Evolutionary conservation across 495 filamentous ascomycete species (phyloP).

Genomic region (Neurospora sp.): DNA sequence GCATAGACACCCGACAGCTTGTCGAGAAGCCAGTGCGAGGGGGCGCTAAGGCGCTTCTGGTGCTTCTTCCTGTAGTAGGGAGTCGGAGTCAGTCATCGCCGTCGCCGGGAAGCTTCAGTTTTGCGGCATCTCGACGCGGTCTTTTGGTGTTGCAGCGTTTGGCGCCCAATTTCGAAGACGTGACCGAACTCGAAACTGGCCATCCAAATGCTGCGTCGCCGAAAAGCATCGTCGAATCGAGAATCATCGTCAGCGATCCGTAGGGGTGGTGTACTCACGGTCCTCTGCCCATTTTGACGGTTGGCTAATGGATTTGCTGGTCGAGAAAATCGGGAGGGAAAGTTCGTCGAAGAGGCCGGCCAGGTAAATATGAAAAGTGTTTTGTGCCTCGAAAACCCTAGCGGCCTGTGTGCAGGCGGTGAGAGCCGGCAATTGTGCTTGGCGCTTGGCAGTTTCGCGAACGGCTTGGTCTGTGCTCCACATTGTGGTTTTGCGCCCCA

Average conservation of each 20-base stretch:
- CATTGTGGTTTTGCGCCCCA: not conserved
- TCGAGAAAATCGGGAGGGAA: constrained; percentile 19
- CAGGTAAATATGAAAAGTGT: constrained; percentile 15
- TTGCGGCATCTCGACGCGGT: constrained; percentile 4
- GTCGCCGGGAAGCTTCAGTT: not conserved
- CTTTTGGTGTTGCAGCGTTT: not conserved
- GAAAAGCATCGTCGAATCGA: not conserved
- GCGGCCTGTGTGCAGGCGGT: constrained; percentile 14
- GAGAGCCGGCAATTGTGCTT: constrained; percentile 7
- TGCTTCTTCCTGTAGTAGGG: constrained; percentile 76
- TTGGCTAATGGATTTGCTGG: constrained; percentile 20
- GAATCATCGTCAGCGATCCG: not conserved
- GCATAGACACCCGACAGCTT: constrained; percentile 97
- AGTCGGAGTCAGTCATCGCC: not conserved
- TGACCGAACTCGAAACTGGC: not conserved
- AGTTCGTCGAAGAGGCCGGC: constrained; percentile 8
- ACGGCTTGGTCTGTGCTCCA: not conserved
- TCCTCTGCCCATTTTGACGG: constrained; percentile 39
- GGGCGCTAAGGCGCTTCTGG: constrained; percentile 97
- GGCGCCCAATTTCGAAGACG: not conserved
- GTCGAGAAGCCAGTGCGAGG: constrained; percentile 98
- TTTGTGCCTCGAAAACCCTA: constrained; percentile 27
- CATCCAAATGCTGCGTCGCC: not conserved
- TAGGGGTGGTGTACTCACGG: constrained; percentile 31
- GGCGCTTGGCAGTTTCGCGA: constrained; percentile 5